Percentiles rank a stretch among this genome's conserved stretches.
phyloP scores from a whole-genome alignment of 176 grass and related monocot species.

The Areca catechu region DNA sequence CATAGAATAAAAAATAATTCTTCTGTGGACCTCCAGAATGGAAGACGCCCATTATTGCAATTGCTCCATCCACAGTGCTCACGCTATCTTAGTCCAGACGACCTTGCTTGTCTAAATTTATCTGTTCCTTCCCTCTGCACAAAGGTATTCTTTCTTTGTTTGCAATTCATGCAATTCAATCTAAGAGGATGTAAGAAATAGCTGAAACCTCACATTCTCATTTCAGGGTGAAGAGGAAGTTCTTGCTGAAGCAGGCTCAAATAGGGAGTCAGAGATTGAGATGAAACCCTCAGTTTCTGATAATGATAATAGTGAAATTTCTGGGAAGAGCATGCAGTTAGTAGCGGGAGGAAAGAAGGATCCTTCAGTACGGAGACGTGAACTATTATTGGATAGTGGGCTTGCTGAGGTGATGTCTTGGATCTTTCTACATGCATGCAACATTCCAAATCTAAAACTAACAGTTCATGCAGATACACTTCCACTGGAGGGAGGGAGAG shows the following conservation, averaged over 20 bases:
- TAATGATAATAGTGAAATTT: slow-evolving; percentile 14
- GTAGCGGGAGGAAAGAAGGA: slow-evolving; percentile 65
- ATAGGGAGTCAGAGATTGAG: neutral
- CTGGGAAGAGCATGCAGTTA: slow-evolving; percentile 15
- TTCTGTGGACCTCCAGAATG: slow-evolving; percentile 51
- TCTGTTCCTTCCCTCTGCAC: slow-evolving; percentile 61
- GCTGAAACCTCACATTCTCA: slow-evolving; percentile 11
- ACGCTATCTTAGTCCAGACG: slow-evolving; percentile 65
- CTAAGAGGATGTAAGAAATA: neutral
- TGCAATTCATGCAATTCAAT: neutral
- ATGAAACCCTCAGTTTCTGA: slow-evolving; percentile 15
- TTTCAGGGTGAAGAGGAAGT: slow-evolving; percentile 38
- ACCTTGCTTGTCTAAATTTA: slow-evolving; percentile 63
- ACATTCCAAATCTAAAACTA: neutral
- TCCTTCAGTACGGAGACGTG: slow-evolving; percentile 52
- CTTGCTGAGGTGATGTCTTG: slow-evolving; percentile 61
- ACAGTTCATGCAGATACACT: neutral
- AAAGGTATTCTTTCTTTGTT: slow-evolving; percentile 24
- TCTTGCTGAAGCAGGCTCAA: slow-evolving; percentile 4
- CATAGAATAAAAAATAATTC: neutral
- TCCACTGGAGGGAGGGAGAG: neutral
- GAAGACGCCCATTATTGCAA: slow-evolving; percentile 67
- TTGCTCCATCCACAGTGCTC: slow-evolving; percentile 62
- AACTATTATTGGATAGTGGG: slow-evolving; percentile 68
- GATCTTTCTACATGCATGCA: neutral